These are phyloP conservation scores for Chytriomyces sp. DNA, from an alignment of 192 early-diverging fungal genomes.

Conservation along the genomic window DNA sequence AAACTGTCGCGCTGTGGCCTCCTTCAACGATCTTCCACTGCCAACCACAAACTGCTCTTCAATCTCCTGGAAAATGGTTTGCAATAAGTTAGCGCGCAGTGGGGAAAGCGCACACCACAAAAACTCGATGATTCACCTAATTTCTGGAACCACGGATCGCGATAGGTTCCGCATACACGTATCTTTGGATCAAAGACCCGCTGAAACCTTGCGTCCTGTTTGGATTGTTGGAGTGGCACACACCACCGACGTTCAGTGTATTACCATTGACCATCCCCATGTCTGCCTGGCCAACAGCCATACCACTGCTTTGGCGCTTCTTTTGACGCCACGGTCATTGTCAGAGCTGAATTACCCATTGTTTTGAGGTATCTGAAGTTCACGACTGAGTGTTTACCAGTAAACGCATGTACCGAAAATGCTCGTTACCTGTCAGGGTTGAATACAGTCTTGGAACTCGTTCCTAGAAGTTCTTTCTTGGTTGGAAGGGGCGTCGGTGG, in stretches of 20 bases:
- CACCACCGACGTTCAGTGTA: neutral
- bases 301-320: neutral
- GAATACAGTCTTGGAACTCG: conserved; percentile 44
- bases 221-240: neutral
- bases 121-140: neutral
- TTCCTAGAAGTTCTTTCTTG: no score
- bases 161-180: conserved; percentile 51
- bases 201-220: neutral
- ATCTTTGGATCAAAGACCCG: conserved; percentile 29
- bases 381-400: neutral
- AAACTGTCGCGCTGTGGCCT: conserved; percentile 2
- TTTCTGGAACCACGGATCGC: conserved; percentile 38
- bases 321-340: neutral
- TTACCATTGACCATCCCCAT: conserved; percentile 5
- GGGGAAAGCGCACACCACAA: neutral
- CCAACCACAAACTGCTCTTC: conserved; percentile 50
- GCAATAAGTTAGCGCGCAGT: neutral
- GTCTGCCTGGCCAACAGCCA: conserved; percentile 9
- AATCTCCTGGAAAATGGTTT: conserved; percentile 25
- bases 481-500: no score
- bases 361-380: conserved; percentile 44
- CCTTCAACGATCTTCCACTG: conserved; percentile 36
- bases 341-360: conserved; percentile 39
- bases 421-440: conserved; percentile 42
- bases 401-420: neutral